Percentiles rank a stretch among this genome's conserved stretches.
Evolutionary conservation across 2,329 filamentous ascomycete genomes (phyloP).

Genomic region (Colletotrichum navitas): DNA sequence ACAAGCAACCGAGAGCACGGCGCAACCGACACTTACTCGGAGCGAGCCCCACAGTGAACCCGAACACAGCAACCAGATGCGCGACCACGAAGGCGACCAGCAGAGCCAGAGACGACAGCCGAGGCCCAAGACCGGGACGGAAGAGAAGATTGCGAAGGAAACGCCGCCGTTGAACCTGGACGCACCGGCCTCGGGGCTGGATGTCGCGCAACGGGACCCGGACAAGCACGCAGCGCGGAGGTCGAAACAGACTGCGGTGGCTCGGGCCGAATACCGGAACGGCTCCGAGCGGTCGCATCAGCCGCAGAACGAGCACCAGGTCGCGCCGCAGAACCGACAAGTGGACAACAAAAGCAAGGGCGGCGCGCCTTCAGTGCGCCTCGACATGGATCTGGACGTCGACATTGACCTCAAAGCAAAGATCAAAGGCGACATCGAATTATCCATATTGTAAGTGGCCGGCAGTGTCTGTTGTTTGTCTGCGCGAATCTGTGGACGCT

Average conservation of each 20-base stretch:
- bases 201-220: background rate
- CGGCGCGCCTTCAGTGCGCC: conserved; percentile 30
- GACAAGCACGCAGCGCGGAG: background rate
- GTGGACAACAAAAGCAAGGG: conserved; percentile 21
- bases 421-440: conserved; percentile 30
- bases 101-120: background rate
- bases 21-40: background rate
- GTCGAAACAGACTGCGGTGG: background rate
- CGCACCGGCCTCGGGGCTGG: background rate
- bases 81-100: background rate
- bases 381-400: conserved; percentile 40
- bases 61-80: background rate
- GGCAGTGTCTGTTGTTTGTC: background rate
- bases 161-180: background rate
- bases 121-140: background rate
- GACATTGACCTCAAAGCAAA: conserved; percentile 40
- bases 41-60: background rate
- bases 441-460: conserved; percentile 31
- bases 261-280: background rate
- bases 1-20: background rate
- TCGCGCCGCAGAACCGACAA: conserved; percentile 21
- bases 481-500: background rate
- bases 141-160: conserved; percentile 16
- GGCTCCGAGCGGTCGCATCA: no score
- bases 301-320: conserved; percentile 6